These are phyloP conservation scores for Annulohypoxylon stygium DNA, from an alignment of 495 filamentous ascomycete species.

Conservation along the genomic window DNA sequence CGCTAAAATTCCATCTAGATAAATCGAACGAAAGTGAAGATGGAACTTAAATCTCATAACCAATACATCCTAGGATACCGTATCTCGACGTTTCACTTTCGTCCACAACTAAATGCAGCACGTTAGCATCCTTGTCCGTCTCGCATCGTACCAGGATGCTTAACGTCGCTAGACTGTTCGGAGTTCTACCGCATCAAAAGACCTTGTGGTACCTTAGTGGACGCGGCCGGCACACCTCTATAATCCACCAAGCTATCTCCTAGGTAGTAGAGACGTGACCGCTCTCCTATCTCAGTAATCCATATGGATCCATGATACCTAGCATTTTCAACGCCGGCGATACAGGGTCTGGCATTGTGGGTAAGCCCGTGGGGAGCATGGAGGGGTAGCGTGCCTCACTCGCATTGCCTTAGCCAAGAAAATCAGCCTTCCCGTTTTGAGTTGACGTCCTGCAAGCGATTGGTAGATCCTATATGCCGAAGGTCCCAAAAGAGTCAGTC, in stretches of 20 bases:
- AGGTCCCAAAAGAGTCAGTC: constrained; percentile 26
- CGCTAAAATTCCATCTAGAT: constrained; percentile 8
- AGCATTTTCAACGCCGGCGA: constrained; percentile 13
- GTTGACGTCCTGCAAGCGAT: constrained; percentile 32
- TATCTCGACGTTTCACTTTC: constrained; percentile 46
- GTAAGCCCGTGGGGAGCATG: constrained; percentile 31
- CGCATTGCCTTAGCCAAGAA: constrained; percentile 30
- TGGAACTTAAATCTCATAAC: constrained; percentile 14
- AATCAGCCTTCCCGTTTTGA: constrained; percentile 41
- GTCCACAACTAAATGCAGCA: constrained; percentile 39
- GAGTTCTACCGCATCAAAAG: constrained; percentile 25
- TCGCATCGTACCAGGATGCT: constrained; percentile 43
- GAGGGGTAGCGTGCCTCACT: constrained; percentile 32
- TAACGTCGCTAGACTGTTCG: constrained; percentile 12
- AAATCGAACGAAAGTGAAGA: constrained; percentile 2
- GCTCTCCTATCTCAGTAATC: background rate
- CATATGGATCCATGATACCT: background rate
- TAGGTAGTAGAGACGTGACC: constrained; percentile 15
- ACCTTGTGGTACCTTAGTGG: constrained; percentile 10
- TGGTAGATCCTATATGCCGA: constrained; percentile 41
- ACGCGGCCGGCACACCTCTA: constrained; percentile 16
- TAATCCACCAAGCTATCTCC: background rate
- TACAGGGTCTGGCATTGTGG: constrained; percentile 43
- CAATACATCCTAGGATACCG: constrained; percentile 30
- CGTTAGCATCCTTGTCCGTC: constrained; percentile 41